Evolutionary conservation across 2,329 filamentous ascomycete species (phyloP).

Genomic region (Cryphonectria japonica): DNA sequence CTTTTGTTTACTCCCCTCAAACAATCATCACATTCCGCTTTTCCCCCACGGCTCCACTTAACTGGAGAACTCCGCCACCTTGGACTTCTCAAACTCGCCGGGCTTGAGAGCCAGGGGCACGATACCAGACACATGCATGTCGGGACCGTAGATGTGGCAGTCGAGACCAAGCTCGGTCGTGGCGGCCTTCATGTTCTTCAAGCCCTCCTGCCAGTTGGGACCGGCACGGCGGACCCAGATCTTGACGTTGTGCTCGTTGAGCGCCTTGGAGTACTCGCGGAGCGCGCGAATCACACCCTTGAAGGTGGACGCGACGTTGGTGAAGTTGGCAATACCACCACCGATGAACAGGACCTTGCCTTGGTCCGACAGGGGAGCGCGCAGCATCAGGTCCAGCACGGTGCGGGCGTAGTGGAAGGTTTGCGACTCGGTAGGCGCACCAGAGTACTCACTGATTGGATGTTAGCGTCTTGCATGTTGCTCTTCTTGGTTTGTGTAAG

Average conservation of each 20-base stretch:
- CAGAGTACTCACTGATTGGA: constrained; percentile 81
- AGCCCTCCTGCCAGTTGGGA: constrained; percentile 99
- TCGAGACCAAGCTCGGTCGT: constrained; percentile 87
- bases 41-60: constrained; percentile 40
- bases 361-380: constrained; percentile 79
- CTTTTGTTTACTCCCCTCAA: constrained; percentile 9
- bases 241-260: constrained; percentile 95
- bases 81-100: constrained; percentile 66
- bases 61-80: constrained; percentile 63
- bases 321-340: constrained; percentile 99
- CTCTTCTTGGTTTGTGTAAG: not conserved
- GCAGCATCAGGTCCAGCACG: constrained; percentile 95
- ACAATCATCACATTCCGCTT: constrained; percentile 12
- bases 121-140: constrained; percentile 98
- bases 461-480: constrained; percentile 14
- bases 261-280: constrained; percentile 80
- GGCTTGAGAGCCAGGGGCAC: constrained; percentile 84
- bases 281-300: constrained; percentile 98
- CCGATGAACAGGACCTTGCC: constrained; percentile 99
- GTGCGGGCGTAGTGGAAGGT: constrained; percentile 99
- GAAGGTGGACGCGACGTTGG: constrained; percentile 98
- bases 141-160: constrained; percentile 66
- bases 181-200: constrained; percentile 99
- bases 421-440: constrained; percentile 97
- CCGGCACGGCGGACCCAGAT: constrained; percentile 93